Evolutionary conservation across 257 asterid species (phyloP).

Genomic region (Echites panduratus): DNA sequence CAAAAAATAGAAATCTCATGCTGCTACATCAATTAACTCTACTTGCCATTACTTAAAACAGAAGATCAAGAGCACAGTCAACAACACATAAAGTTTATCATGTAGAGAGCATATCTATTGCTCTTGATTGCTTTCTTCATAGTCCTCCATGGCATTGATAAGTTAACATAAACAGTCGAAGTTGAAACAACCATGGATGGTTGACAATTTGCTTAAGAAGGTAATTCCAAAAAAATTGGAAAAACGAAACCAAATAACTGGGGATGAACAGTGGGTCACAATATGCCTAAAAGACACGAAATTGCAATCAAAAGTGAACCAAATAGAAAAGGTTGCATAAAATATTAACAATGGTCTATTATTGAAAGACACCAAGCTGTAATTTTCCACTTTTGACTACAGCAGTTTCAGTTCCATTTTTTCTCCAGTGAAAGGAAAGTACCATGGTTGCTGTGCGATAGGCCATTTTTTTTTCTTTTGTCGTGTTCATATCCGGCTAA

Average conservation of each 20-base stretch:
- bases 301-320: not conserved
- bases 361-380: not conserved
- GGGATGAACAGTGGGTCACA: not conserved
- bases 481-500: not conserved
- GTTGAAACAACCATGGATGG: not conserved
- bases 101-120: not conserved
- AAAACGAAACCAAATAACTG: not conserved
- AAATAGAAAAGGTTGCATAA: not conserved
- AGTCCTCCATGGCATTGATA: not conserved
- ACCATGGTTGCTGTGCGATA: not conserved
- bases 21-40: not conserved
- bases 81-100: not conserved
- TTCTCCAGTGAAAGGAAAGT: not conserved
- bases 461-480: not conserved
- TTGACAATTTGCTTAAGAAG: not conserved
- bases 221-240: not conserved
- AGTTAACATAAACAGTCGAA: not conserved
- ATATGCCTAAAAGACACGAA: not conserved
- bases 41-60: not conserved
- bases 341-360: not conserved
- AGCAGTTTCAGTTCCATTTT: not conserved
- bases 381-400: not conserved
- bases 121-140: not conserved
- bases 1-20: not conserved
- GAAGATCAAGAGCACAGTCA: conserved; percentile 3